Percentiles rank a stretch among this genome's conserved stretches.
Evolutionary conservation across 257 asterid species (phyloP).

Genomic region (Solanum habrochaites): DNA sequence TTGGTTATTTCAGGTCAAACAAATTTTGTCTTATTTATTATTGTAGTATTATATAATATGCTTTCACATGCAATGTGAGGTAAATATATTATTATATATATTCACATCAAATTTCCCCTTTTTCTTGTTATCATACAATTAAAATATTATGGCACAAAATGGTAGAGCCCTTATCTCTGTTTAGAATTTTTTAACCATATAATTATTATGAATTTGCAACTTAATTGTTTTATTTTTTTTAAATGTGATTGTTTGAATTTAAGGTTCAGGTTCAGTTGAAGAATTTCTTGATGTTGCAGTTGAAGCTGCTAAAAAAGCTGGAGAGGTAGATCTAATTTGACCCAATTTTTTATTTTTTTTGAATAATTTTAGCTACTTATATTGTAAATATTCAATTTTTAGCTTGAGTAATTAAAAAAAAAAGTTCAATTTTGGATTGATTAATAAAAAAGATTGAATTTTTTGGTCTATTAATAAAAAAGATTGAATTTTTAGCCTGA

Average conservation of each 20-base stretch:
- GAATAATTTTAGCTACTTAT: not conserved
- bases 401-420: not conserved
- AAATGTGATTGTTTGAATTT: not conserved
- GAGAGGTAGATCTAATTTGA: conserved; percentile 32
- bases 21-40: not conserved
- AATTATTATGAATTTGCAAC: not conserved
- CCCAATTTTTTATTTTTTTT: not conserved
- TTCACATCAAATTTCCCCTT: not conserved
- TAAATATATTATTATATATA: not conserved
- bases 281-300: conserved; percentile 52
- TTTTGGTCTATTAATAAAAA: not conserved
- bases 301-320: conserved; percentile 63
- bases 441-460: not conserved
- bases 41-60: not conserved
- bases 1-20: not conserved
- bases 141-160: conserved; percentile 36
- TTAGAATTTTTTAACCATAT: not conserved
- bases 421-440: not conserved
- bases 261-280: conserved; percentile 33
- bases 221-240: not conserved
- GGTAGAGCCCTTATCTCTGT: conserved; percentile 18
- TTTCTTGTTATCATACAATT: conserved; percentile 4
- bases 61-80: not conserved
- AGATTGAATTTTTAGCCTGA: no score
- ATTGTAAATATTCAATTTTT: not conserved